Conservation (phyloP, 768 basidiomycete genomes). For the Cantharellus cinnabarinus region DNA sequence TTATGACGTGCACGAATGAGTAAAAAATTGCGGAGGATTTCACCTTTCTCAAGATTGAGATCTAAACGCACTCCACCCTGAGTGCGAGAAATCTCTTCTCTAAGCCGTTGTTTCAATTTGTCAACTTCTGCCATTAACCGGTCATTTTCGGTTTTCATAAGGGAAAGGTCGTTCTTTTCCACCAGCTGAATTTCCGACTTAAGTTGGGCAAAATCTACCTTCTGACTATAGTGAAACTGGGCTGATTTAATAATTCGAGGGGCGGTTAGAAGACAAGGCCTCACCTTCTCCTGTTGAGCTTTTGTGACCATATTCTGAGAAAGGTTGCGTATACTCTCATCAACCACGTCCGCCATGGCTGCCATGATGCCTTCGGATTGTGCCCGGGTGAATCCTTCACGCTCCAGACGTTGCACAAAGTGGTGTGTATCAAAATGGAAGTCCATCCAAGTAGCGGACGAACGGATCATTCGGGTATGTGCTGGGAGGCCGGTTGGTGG, state of each 20-base stretch:
- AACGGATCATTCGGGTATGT: too few species aligned
- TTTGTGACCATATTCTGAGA: conserved; percentile 90
- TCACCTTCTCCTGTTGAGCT: conserved; percentile 87
- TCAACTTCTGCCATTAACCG: conserved; percentile 80
- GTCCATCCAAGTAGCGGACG: neutral
- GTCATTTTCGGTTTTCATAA: conserved; percentile 93
- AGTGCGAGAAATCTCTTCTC: conserved; percentile 80
- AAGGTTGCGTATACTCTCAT: conserved; percentile 93
- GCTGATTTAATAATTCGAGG: neutral
- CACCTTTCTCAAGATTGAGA: conserved; percentile 77
- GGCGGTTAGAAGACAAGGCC: conserved; percentile 9
- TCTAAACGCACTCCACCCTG: conserved; percentile 88
- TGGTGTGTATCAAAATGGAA: conserved; percentile 85
- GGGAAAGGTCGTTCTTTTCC: conserved; percentile 90
- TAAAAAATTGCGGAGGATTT: neutral
- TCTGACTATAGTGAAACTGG: conserved; percentile 81
- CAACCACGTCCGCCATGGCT: conserved; percentile 90
- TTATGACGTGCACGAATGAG: neutral
- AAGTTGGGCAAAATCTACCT: conserved; percentile 91
- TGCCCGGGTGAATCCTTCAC: conserved; percentile 68
- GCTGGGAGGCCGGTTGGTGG: too few species aligned
- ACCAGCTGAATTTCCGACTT: conserved; percentile 91
- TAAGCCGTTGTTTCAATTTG: conserved; percentile 79
- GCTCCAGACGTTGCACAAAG: conserved; percentile 77
- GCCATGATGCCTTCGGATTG: conserved; percentile 97